These are phyloP conservation scores for Podospora appendiculata DNA, from an alignment of 495 filamentous ascomycete species.

Conservation along the genomic window DNA sequence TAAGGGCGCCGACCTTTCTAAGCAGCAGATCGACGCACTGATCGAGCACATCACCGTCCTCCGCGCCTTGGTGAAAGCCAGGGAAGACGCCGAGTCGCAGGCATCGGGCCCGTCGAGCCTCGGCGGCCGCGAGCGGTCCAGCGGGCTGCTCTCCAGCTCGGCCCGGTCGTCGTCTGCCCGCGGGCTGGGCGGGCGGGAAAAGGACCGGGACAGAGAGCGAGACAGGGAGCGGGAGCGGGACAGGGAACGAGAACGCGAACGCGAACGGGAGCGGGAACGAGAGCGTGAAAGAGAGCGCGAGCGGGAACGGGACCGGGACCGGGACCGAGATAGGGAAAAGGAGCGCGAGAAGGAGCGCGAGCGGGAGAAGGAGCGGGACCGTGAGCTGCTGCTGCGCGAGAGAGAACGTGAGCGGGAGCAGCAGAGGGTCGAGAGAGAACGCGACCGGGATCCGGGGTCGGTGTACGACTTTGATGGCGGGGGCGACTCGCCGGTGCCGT, in stretches of 20 bases:
- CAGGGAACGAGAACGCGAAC: slow-evolving; percentile 11
- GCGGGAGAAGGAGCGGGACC: slow-evolving; percentile 17
- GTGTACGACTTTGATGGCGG: slow-evolving; percentile 64
- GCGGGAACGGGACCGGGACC: slow-evolving; percentile 6
- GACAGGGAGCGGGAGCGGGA: slow-evolving; percentile 10
- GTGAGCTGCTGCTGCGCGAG: slow-evolving; percentile 21
- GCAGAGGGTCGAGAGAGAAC: slow-evolving; percentile 24
- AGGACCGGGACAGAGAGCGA: slow-evolving; percentile 14
- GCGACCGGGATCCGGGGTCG: slow-evolving; percentile 44
- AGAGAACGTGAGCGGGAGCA: slow-evolving; percentile 10
- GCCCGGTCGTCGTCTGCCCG: slow-evolving; percentile 19
- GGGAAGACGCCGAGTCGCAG: slow-evolving; percentile 52
- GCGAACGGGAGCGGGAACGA: slow-evolving; percentile 15
- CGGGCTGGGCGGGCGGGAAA: slow-evolving; percentile 17
- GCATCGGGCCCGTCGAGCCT: slow-evolving; percentile 22
- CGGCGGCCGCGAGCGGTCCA: slow-evolving; percentile 17
- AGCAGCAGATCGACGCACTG: slow-evolving; percentile 26
- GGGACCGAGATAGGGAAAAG: slow-evolving; percentile 9
- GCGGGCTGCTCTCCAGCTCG: slow-evolving; percentile 16
- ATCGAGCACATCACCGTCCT: slow-evolving; percentile 40
- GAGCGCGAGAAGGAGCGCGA: slow-evolving; percentile 8
- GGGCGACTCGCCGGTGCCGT: slow-evolving; percentile 63
- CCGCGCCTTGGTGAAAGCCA: slow-evolving; percentile 40
- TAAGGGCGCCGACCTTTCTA: slow-evolving; percentile 29
- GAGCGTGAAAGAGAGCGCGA: slow-evolving; percentile 30